phyloP scores from a whole-genome alignment of 2,329 filamentous ascomycete species.

The Xylaria sp. region DNA sequence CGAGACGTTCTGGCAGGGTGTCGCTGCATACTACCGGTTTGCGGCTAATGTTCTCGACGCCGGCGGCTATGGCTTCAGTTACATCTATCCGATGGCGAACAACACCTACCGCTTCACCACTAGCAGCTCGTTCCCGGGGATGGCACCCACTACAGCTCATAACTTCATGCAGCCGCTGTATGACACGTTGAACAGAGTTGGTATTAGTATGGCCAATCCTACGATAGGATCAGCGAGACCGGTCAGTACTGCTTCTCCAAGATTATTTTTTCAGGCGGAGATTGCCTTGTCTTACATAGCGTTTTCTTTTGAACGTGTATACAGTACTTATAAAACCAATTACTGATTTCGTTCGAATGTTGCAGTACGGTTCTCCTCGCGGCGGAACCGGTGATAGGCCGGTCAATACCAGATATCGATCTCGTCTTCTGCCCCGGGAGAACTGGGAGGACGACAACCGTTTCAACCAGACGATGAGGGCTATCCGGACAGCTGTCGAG shows the following conservation, averaged over 20 bases:
- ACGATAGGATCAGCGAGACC: constrained; percentile 32
- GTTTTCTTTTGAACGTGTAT: not conserved
- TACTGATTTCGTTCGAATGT: not conserved
- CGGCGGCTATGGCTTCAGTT: constrained; percentile 46
- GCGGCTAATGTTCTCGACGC: constrained; percentile 43
- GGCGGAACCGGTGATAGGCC: constrained; percentile 36
- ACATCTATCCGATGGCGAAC: constrained; percentile 40
- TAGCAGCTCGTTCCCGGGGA: constrained; percentile 43
- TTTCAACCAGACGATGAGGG: constrained; percentile 37
- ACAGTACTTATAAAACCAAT: not conserved
- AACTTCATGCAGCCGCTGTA: constrained; percentile 44
- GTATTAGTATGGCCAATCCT: constrained; percentile 40
- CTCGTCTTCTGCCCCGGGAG: constrained; percentile 42
- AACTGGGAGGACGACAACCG: constrained; percentile 39
- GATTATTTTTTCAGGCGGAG: not conserved
- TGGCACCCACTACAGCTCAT: constrained; percentile 29
- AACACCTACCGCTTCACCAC: constrained; percentile 42
- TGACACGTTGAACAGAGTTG: constrained; percentile 40
- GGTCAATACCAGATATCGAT: constrained; percentile 42
- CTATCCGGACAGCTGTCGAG: constrained; percentile 43
- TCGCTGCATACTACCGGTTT: constrained; percentile 43
- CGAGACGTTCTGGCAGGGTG: constrained; percentile 42
- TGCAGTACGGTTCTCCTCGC: constrained; percentile 38
- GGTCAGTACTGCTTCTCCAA: not conserved
- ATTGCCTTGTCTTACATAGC: not conserved